Conservation (phyloP, 306 rosid species). For the Acacia melanoxylon region DNA sequence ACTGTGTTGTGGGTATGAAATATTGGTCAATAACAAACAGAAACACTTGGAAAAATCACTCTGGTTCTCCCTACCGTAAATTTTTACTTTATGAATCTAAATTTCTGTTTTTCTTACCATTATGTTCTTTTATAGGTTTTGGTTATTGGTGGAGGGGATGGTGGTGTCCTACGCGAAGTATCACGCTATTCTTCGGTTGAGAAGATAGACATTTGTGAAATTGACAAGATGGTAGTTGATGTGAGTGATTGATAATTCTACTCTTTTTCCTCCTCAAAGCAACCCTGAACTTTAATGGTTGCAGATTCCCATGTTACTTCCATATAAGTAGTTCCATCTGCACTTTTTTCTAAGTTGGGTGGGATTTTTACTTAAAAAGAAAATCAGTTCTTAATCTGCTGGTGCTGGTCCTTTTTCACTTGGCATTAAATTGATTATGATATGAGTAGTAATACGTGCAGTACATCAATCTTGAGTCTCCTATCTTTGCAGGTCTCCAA, state of each 20-base stretch:
- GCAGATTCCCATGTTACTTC: slow-evolving; percentile 1
- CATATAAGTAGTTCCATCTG: background rate
- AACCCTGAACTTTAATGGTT: slow-evolving; percentile 13
- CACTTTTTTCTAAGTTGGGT: background rate
- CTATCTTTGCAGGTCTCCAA: slow-evolving; percentile 70
- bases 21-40: background rate
- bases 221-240: slow-evolving; percentile 96
- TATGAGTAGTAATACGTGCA: background rate
- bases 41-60: background rate
- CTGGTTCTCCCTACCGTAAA: background rate
- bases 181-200: slow-evolving; percentile 87
- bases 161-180: slow-evolving; percentile 93
- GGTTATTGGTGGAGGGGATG: slow-evolving; percentile 99
- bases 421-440: background rate
- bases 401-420: background rate
- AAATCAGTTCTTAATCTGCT: background rate
- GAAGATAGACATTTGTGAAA: slow-evolving; percentile 94
- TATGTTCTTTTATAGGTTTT: slow-evolving; percentile 56
- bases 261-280: slow-evolving; percentile 5
- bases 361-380: slow-evolving; percentile 2
- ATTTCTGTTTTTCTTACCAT: slow-evolving; percentile 15
- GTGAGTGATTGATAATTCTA: slow-evolving; percentile 49
- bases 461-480: background rate
- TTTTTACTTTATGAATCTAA: background rate
- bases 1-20: background rate